phyloP scores from a whole-genome alignment of 2,329 filamentous ascomycete species.

The Trichoderma citrinoviride region DNA sequence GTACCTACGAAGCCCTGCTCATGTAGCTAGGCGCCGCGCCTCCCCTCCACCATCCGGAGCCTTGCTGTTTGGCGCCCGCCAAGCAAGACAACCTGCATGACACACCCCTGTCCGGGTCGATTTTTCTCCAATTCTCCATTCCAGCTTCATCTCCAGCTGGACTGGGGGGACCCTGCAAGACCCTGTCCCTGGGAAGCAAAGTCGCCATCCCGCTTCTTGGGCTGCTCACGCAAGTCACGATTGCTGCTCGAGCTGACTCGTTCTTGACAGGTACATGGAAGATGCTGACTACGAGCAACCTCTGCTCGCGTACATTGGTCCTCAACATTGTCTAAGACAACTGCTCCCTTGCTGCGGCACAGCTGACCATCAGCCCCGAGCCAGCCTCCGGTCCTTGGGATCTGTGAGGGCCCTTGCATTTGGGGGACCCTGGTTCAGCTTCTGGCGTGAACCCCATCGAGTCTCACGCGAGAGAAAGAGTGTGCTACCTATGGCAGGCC shows the following conservation, averaged over 20 bases:
- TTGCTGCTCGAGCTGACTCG: background rate
- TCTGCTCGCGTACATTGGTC: background rate
- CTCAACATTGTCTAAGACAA: background rate
- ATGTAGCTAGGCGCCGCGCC: background rate
- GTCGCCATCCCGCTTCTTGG: background rate
- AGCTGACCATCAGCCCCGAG: background rate
- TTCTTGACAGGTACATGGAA: background rate
- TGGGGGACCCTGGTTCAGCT: background rate
- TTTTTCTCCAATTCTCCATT: background rate
- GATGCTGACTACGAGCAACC: conserved; percentile 1
- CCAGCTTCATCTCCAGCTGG: background rate
- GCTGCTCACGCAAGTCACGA: background rate
- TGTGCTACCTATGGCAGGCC: too few relatives aligned
- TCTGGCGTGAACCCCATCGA: background rate
- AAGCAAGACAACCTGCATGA: background rate
- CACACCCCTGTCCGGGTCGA: background rate
- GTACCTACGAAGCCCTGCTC: too few relatives aligned
- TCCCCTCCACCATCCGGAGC: background rate
- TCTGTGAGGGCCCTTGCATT: background rate
- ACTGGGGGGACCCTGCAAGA: background rate
- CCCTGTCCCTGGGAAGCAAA: background rate
- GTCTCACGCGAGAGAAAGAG: background rate
- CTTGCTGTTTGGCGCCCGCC: background rate
- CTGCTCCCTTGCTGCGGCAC: background rate
- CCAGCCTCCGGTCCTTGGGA: background rate